Base-by-base conservation (phyloP, 73 alveolate species). In the Blepharisma japonicum region DNA sequence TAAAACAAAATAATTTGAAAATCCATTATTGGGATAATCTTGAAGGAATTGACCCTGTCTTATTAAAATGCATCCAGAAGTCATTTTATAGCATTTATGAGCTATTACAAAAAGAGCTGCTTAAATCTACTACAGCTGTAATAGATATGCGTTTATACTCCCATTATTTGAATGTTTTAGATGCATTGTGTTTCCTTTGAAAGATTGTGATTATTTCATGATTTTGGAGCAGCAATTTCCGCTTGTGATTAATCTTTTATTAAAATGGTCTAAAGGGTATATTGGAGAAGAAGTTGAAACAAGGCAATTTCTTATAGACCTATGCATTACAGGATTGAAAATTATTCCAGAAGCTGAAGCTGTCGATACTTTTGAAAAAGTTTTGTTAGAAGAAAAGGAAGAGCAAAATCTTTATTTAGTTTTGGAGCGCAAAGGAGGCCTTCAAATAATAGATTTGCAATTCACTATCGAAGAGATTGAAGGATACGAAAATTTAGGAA, bases 201-300 rank as follows among this genome's bases (percentile, higher is more conserved):
- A 25, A 20, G 74, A 11, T 0, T n/a, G 5, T 61, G 74, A 61
- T 25, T 1, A n/a, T 20, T 48, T 14, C 2, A 61, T 61, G 74
- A 61, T 61, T 2, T 0, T 61, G 5, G 74, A 61, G 23, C 46
- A 14, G 5, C 74, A 61, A 5, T 61, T 61, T 4, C 74, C 74
- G 5, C 23, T 39, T 8, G 5, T 39, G 5, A 14, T 61, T 8
- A 1, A 0, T 61, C 14, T 61, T 20, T 39, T 61, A 25, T 61
- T 61, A 2, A 61, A 39, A 2, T 61, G 74, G 74, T n/a, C 74
- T 14, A 61, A 61, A 25, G 74, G 74, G 1, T 61, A 61, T 61
- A 20, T 61, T 1, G 74, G 74, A 20, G 74, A 61, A 61, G 74
- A 61, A 25, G 74, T 61, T 61, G 23, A 14, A 2, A 14, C 74